Conservation (phyloP, 805 yeast genomes). For the Kazachstania taianensis region DNA sequence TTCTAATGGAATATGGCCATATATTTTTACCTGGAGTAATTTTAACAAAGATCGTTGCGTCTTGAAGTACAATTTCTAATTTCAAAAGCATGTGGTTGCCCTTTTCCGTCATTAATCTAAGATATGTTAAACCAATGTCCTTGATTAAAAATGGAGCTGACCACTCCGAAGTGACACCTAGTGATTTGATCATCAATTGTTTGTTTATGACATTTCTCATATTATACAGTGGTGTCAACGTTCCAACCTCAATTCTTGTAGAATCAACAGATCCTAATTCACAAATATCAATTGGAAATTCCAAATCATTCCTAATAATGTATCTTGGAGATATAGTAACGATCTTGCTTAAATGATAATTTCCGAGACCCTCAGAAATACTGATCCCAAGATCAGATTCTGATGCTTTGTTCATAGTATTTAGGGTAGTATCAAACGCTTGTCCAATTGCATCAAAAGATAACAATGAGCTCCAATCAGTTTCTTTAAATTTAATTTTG, state of each 20-base stretch:
- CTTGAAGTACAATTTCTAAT: constrained; percentile 66
- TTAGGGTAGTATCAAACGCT: constrained; percentile 45
- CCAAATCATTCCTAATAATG: constrained; percentile 53
- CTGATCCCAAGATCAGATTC: constrained; percentile 72
- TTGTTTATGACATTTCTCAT: constrained; percentile 44
- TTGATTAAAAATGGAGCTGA: constrained; percentile 80
- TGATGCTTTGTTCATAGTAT: constrained; percentile 38
- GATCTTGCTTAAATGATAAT: constrained; percentile 65
- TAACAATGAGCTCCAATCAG: constrained; percentile 60
- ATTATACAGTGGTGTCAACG: constrained; percentile 50
- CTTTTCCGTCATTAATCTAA: constrained; percentile 57
- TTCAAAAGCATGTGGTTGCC: constrained; percentile 61
- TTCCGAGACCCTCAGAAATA: constrained; percentile 77
- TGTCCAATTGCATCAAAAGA: constrained; percentile 91
- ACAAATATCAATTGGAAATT: constrained; percentile 45
- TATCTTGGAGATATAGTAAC: constrained; percentile 78
- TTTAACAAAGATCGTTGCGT: constrained; percentile 71
- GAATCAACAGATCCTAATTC: constrained; percentile 57
- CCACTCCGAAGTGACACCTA: constrained; percentile 55
- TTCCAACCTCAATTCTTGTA: constrained; percentile 37
- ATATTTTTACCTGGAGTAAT: constrained; percentile 58
- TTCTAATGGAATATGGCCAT: constrained; percentile 92
- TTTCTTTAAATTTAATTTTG: constrained; percentile 51
- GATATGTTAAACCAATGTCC: constrained; percentile 72
- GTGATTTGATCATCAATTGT: constrained; percentile 50